phyloP scores from a whole-genome alignment of 768 basidiomycete genomes.

The Boletus sp. region DNA sequence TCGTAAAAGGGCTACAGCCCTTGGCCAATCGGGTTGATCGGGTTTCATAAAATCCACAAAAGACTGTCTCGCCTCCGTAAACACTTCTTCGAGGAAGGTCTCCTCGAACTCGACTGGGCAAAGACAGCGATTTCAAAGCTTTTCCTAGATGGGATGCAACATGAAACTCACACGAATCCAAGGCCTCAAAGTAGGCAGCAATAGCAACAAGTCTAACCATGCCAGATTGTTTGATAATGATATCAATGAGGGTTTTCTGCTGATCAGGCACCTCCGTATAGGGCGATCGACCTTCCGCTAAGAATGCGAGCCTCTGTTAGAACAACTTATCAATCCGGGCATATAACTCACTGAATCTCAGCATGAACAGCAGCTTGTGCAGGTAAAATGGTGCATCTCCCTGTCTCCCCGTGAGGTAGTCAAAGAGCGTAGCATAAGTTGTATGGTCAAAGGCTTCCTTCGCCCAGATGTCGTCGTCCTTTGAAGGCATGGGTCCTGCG shows the following conservation, averaged over 20 bases:
- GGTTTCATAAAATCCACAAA: not conserved
- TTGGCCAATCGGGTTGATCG: slow-evolving; percentile 14
- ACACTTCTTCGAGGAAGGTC: slow-evolving; percentile 1
- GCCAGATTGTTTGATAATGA: slow-evolving; percentile 1
- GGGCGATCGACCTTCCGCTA: slow-evolving; percentile 8
- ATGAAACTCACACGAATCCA: slow-evolving; percentile 6
- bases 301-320: not conserved
- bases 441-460: slow-evolving; percentile 14
- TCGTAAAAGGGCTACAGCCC: slow-evolving; percentile 16
- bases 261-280: not conserved
- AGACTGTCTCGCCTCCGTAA: slow-evolving; percentile 4
- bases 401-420: slow-evolving; percentile 9
- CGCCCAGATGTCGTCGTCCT: slow-evolving; percentile 12
- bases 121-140: not conserved
- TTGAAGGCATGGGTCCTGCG: slow-evolving; percentile 5
- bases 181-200: slow-evolving; percentile 15
- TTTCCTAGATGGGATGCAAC: not conserved
- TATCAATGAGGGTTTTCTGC: slow-evolving; percentile 3
- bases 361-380: slow-evolving; percentile 17
- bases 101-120: not conserved
- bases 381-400: slow-evolving; percentile 12
- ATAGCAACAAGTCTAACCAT: slow-evolving; percentile 13
- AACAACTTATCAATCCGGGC: not conserved
- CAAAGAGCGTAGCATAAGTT: slow-evolving; percentile 7
- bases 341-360: slow-evolving; percentile 16